These are phyloP conservation scores for Exophiala alcalophila DNA, from an alignment of 2,329 filamentous ascomycete genomes.

Conservation along the genomic window DNA sequence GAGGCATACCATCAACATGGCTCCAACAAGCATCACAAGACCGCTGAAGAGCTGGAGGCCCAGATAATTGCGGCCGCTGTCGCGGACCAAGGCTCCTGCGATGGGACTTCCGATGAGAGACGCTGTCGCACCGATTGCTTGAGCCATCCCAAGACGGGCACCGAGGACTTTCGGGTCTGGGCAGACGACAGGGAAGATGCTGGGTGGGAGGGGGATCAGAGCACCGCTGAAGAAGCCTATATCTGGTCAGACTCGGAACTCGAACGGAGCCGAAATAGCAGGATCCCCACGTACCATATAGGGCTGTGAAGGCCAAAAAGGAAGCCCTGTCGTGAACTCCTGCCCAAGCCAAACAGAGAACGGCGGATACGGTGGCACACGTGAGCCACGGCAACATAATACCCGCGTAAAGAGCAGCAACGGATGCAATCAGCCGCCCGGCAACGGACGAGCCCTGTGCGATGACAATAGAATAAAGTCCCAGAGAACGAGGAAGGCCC, in stretches of 20 bases:
- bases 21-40: constrained; percentile 40
- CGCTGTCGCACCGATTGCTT: constrained; percentile 48
- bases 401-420: constrained; percentile 55
- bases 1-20: constrained; percentile 32
- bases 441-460: constrained; percentile 57
- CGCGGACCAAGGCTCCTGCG: constrained; percentile 46
- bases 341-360: constrained; percentile 53
- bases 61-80: constrained; percentile 36
- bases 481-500: constrained; percentile 37
- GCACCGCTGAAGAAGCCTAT: constrained; percentile 55
- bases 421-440: constrained; percentile 55
- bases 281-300: constrained; percentile 49
- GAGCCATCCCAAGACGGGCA: constrained; percentile 50
- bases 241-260: not conserved
- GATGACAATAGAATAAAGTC: constrained; percentile 59
- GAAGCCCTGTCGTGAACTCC: constrained; percentile 47
- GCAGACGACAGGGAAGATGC: constrained; percentile 52
- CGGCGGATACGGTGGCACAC: constrained; percentile 37
- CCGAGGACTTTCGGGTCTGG: constrained; percentile 46
- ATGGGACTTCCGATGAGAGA: constrained; percentile 50
- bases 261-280: too few species aligned
- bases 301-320: constrained; percentile 57
- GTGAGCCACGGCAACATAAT: constrained; percentile 57
- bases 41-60: constrained; percentile 49
- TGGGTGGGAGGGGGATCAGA: constrained; percentile 62